A percentile compares a stretch with the other conserved stretches of the same genome.
phyloP scores from a whole-genome alignment of 257 asterid species.

The Nicotiana paniculata region DNA sequence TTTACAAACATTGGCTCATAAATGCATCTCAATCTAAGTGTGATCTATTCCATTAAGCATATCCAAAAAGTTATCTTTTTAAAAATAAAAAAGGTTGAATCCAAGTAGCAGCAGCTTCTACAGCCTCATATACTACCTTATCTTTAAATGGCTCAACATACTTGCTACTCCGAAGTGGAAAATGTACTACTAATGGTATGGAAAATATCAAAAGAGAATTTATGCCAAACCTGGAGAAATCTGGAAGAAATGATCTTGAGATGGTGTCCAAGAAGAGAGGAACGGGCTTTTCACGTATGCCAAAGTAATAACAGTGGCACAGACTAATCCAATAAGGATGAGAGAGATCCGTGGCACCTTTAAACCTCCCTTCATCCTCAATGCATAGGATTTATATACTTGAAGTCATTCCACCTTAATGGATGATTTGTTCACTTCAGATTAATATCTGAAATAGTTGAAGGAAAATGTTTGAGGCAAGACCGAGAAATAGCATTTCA shows the following conservation, averaged over 20 bases:
- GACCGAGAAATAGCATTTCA: conserved; percentile 1
- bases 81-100: not conserved
- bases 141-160: not conserved
- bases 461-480: not conserved
- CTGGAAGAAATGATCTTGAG: conserved; percentile 34
- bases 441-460: not conserved
- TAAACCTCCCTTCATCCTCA: conserved; percentile 90
- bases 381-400: conserved; percentile 17
- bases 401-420: conserved; percentile 27
- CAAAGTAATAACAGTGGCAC: conserved; percentile 57
- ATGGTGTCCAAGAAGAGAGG: conserved; percentile 51
- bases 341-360: conserved; percentile 72
- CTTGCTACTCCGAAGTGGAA: not conserved
- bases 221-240: conserved; percentile 54
- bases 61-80: not conserved
- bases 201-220: not conserved
- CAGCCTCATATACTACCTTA: not conserved
- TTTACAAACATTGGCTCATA: not conserved
- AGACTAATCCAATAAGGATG: conserved; percentile 66
- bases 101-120: not conserved
- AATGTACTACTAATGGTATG: not conserved
- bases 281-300: conserved; percentile 66
- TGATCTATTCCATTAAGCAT: not conserved
- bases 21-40: not conserved
- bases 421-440: conserved; percentile 1